A percentile compares a stretch with the other conserved stretches of the same genome.
phyloP scores from a whole-genome alignment of 495 filamentous ascomycete genomes.

The Sporormia fimetaria region DNA sequence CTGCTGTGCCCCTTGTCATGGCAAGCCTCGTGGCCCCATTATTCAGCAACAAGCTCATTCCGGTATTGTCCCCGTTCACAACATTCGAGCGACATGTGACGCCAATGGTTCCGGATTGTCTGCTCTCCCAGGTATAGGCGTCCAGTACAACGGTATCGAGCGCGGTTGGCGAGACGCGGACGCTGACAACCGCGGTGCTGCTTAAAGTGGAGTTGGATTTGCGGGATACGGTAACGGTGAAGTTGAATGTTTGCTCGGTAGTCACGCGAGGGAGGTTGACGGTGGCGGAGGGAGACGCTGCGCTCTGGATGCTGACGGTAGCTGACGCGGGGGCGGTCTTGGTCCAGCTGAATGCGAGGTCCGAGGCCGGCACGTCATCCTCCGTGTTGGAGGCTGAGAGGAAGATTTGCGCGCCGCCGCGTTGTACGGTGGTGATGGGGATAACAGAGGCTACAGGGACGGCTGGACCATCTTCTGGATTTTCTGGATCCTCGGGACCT shows the following conservation, averaged over 20 bases:
- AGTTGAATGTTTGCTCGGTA: constrained; percentile 6
- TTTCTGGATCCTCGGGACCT: too few species aligned
- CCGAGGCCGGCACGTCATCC: constrained; percentile 1
- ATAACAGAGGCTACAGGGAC: constrained; percentile 2
- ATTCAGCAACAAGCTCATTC: constrained; percentile 10
- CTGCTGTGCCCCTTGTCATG: constrained; percentile 8
- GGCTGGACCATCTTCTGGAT: too few species aligned
- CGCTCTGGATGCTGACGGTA: constrained; percentile 11
- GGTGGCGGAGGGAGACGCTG: constrained; percentile 8
- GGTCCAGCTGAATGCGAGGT: constrained; percentile 18
- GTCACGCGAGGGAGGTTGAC: constrained; percentile 14
- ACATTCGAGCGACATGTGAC: constrained; percentile 20
- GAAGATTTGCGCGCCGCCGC: constrained; percentile 8
- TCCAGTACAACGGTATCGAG: constrained; percentile 14
- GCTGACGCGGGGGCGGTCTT: constrained; percentile 6
- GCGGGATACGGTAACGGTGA: constrained; percentile 8
- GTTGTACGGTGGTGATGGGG: constrained; percentile 2
- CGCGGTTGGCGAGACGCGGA: constrained; percentile 8
- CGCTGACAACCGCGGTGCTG: constrained; percentile 5
- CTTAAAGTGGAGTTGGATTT: constrained; percentile 13
- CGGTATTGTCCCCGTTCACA: constrained; percentile 11
- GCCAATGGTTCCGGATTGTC: constrained; percentile 17
- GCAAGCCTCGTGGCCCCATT: constrained; percentile 7
- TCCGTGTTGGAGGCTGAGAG: constrained; percentile 18
- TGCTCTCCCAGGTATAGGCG: constrained; percentile 10